These are phyloP conservation scores for Cucurbitaria berberidis DNA, from an alignment of 2,329 filamentous ascomycete genomes.

Conservation along the genomic window DNA sequence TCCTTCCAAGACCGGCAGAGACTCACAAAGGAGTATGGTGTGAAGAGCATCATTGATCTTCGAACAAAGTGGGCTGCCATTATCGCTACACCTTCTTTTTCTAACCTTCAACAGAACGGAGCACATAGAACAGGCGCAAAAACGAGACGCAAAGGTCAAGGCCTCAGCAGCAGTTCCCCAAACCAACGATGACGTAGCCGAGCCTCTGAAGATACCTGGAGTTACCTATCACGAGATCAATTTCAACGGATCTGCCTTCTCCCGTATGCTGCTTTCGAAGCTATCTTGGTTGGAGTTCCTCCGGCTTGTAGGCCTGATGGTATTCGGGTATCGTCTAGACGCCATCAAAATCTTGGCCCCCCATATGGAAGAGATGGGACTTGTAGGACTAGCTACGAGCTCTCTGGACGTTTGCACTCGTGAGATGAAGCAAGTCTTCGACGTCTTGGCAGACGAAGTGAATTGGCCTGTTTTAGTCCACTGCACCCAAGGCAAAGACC, in stretches of 20 bases:
- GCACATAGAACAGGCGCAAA: constrained; percentile 70
- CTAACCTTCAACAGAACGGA: constrained; percentile 64
- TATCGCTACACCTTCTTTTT: neutral
- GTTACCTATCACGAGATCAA: constrained; percentile 71
- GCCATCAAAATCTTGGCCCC: constrained; percentile 73
- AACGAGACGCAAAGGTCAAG: constrained; percentile 59
- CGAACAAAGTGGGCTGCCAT: constrained; percentile 67
- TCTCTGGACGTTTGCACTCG: constrained; percentile 70
- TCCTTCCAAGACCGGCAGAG: constrained; percentile 66
- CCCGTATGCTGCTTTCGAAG: constrained; percentile 69
- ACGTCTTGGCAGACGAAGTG: constrained; percentile 54
- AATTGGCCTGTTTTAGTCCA: constrained; percentile 74
- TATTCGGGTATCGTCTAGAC: constrained; percentile 69
- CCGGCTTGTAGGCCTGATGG: constrained; percentile 67
- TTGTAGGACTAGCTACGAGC: constrained; percentile 72
- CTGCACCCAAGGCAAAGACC: constrained; percentile 89
- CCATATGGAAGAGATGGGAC: constrained; percentile 73
- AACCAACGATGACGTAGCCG: constrained; percentile 59
- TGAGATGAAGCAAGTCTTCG: constrained; percentile 64
- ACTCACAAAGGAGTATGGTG: constrained; percentile 65
- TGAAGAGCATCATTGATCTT: constrained; percentile 79
- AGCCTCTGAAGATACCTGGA: constrained; percentile 67
- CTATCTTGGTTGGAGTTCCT: constrained; percentile 71
- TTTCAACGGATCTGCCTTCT: constrained; percentile 75
- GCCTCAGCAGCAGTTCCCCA: constrained; percentile 53